A percentile compares a stretch with the other conserved stretches of the same genome.
phyloP scores from a whole-genome alignment of 148 eudicot genomes.

The Fallopia convolvulus region DNA sequence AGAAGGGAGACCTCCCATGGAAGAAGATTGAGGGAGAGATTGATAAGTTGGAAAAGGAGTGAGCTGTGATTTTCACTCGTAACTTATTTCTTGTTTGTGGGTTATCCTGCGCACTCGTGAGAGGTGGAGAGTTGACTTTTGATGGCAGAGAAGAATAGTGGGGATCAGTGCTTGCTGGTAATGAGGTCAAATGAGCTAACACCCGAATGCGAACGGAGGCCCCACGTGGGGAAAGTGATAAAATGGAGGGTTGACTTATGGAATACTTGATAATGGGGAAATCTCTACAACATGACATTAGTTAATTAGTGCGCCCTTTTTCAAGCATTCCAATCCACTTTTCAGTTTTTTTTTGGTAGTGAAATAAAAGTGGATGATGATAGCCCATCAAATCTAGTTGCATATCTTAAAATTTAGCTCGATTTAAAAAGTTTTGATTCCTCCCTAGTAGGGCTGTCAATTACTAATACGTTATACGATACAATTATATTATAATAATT shows the following conservation, averaged over 20 bases:
- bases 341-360: not conserved
- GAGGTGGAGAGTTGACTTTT: conserved; percentile 9
- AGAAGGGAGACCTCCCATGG: conserved; percentile 79
- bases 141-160: not conserved
- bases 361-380: not conserved
- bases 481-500: too few relatives aligned
- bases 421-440: too few relatives aligned
- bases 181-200: conserved; percentile 7
- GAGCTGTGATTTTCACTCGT: not conserved
- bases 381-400: too few relatives aligned
- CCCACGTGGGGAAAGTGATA: conserved; percentile 11
- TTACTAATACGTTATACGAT: too few relatives aligned
- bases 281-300: not conserved
- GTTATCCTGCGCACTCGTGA: not conserved
- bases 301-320: not conserved
- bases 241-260: not conserved
- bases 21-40: not conserved
- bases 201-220: not conserved
- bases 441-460: too few relatives aligned
- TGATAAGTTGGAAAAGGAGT: too few relatives aligned
- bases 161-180: conserved; percentile 4
- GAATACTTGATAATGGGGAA: not conserved
- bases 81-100: not conserved
- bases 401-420: too few relatives aligned
- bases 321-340: not conserved